Evolutionary conservation across 1,284 basidiomycete genomes (phyloP), one percentile per base, ranked within the genome.

Genomic region (Austroboletus niveus): DNA sequence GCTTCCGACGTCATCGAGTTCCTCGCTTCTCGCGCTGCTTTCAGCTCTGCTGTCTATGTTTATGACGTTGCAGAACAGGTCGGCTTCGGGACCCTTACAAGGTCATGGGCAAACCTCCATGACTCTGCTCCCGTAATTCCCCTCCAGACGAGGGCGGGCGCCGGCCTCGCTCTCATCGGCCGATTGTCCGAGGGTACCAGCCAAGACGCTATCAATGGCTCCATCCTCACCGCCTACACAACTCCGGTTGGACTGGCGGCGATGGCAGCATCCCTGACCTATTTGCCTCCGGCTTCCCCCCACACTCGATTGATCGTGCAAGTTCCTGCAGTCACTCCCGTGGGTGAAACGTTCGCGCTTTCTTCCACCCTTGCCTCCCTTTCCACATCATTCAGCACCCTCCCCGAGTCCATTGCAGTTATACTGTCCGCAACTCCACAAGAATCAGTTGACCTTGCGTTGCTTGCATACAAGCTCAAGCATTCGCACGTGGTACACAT

Each of bases 121-220:
- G 67, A 69, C 22, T 72, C 78, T 6, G 77, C 82, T 3, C 77
- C 83, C 50, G 82, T 89, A 9, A 75, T 89, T 54, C 72, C 80
- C 49, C 75, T 94, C 49, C 92, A 96, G 73, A 93, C 90, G n/a
- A 79, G 94, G 52, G 79, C 87, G 15, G 94, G 94, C 45, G 92
- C 94, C 20, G 94, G 94, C 15, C 72, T 93, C 51, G 83, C 82
- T 62, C 75, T 97, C 54, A 83, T 92, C 38, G 94, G 94, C 15
- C 82, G 92, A 55, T 75, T 94, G 47, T 87, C 85, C 9, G 84
- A 91, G 58, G 82, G 85, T 22, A 81, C 87, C n/a, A 89, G 86
- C 66, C 77, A 78, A 58, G 84, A 86, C 56, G 75, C 77, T 10
- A 70, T 73, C 34, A 77, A 72, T 47, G 79, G 80, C 32, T 74